These are phyloP conservation scores for Solanum chmielewskii DNA, from an alignment of 257 asterid species.

Conservation along the genomic window DNA sequence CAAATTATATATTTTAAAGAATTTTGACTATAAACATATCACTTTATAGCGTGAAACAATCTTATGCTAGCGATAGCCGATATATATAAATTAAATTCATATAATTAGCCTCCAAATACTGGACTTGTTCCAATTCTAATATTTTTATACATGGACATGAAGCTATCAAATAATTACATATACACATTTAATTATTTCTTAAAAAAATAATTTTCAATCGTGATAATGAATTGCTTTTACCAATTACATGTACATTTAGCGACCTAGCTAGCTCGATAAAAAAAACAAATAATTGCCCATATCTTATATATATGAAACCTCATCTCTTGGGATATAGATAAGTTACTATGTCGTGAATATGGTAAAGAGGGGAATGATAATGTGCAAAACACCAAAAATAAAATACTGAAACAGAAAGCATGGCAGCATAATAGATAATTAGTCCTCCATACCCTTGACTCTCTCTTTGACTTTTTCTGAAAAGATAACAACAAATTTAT, in stretches of 20 bases:
- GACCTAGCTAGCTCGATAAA: background rate
- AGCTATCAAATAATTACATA: background rate
- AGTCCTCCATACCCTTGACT: background rate
- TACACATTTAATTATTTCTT: background rate
- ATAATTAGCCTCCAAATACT: constrained; percentile 4
- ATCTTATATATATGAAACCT: background rate
- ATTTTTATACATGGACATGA: constrained; percentile 1
- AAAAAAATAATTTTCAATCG: background rate
- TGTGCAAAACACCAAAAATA: constrained; percentile 21
- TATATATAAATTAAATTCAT: background rate
- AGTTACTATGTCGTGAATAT: background rate
- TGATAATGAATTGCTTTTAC: background rate
- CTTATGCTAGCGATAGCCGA: background rate
- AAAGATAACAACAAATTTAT: constrained; percentile 31
- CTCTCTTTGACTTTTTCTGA: background rate
- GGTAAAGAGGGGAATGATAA: background rate
- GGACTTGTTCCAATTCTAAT: background rate
- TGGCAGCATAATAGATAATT: constrained; percentile 1
- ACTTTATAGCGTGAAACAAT: background rate
- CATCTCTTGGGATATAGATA: background rate
- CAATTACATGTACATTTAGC: background rate
- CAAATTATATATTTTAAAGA: background rate
- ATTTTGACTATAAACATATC: background rate
- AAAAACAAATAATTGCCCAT: background rate
- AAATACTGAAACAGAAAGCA: constrained; percentile 17